Evolutionary conservation across 345 rosid species (phyloP).

Genomic region (Kandelia obovata): DNA sequence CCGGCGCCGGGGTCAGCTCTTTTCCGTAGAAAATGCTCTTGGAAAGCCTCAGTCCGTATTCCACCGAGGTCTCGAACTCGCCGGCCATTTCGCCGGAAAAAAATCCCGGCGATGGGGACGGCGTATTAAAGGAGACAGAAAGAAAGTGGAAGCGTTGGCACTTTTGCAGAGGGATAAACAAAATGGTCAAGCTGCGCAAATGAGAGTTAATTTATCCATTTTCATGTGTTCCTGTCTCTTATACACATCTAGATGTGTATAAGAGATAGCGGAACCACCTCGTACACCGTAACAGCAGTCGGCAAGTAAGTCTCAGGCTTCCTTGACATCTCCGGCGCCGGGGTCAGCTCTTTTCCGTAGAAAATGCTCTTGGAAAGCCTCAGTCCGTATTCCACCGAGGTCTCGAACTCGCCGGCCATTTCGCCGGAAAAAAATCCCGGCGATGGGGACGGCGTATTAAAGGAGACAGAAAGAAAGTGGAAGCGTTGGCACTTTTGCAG

Average conservation of each 20-base stretch:
- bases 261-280: constrained; percentile 21
- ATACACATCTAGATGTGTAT: too few relatives aligned
- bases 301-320: constrained; percentile 17
- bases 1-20: constrained; percentile 10
- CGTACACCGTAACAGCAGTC: constrained; percentile 26
- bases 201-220: too few relatives aligned
- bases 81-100: constrained; percentile 9
- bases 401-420: constrained; percentile 21
- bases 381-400: constrained; percentile 19
- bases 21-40: constrained; percentile 31
- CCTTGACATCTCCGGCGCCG: constrained; percentile 5
- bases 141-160: not conserved
- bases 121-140: not conserved
- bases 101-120: not conserved
- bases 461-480: not conserved
- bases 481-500: too few relatives aligned
- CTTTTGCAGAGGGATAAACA: too few relatives aligned
- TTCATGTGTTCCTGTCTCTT: too few relatives aligned
- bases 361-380: constrained; percentile 26
- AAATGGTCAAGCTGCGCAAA: too few relatives aligned
- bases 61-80: constrained; percentile 22
- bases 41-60: constrained; percentile 19
- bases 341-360: constrained; percentile 22
- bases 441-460: not conserved
- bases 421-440: not conserved